Evolutionary conservation across 2,329 filamentous ascomycete species (phyloP), one percentile per base, ranked within the genome.

Genomic region (Nemania sp.): DNA sequence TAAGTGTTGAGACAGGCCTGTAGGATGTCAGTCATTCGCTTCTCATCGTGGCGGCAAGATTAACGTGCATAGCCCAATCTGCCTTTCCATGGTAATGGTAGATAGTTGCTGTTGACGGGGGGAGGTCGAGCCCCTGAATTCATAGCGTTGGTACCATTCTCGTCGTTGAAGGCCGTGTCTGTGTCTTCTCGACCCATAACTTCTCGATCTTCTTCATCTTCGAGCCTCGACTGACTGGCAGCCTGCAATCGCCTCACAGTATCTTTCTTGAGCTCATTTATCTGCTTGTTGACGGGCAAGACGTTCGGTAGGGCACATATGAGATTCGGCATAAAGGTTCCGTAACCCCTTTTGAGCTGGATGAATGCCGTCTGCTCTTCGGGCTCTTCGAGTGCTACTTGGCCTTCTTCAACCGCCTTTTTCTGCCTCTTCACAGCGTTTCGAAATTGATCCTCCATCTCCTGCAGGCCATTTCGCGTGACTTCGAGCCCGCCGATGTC

Each of bases 1-100:
- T 97, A 97, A 0, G 94, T 98, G 72, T 96, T 96, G 15, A 98
- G 79, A 71, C 93, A 97, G 11, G 94, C 92, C 90, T 84, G 39
- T 34, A 25, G 12, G 29, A 20, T 9, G 56, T 67, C 59, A 71
- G 66, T 60, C 34, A 34, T 46, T 18, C 39, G 15, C 10, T 17
- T 35, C 32, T 40, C 18, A 17, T 48, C 2, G 2, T 29, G 17
- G 18, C 11, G 17, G 20, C 39, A 35, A 42, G 59, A 57, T 50
- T 17, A 1, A 76, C 88, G 78, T 75, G 94, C 92, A 82, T 96
- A 97, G 59, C 93, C 93, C 63, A 97, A 74, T 29, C 93, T 84
- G 0, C 94, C 94, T 76, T 89, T 92, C 93, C 93, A 97, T 0
- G 93, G 94, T 20, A 97, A 75, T 21, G 94, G 94, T 18, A 97